Percentiles rank a stretch among this genome's conserved stretches.
phyloP scores from a whole-genome alignment of 2,329 filamentous ascomycete species.

The Dichotomopilus funicola region DNA sequence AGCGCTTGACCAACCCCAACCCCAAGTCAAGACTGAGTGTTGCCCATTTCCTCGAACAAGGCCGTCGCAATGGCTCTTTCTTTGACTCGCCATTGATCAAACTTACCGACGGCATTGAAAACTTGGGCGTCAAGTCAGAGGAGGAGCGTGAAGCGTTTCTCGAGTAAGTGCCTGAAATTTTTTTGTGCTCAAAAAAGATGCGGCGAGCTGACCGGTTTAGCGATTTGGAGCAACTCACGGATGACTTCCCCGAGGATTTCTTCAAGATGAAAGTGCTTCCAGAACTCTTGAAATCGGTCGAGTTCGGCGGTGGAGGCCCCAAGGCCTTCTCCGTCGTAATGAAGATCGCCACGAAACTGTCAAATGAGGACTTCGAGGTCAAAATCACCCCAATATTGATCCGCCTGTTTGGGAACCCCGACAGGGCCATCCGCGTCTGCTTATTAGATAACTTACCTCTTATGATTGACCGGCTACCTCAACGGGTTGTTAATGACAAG shows the following conservation, averaged over 20 bases:
- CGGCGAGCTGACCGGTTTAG: conserved; percentile 35
- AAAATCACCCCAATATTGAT: conserved; percentile 82
- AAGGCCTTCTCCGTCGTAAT: conserved; percentile 84
- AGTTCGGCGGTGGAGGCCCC: conserved; percentile 91
- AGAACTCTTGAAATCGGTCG: conserved; percentile 95
- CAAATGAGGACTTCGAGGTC: conserved; percentile 81
- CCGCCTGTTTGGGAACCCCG: conserved; percentile 81
- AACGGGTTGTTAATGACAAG: conserved; percentile 89
- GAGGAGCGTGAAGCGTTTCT: conserved; percentile 80
- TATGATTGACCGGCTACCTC: conserved; percentile 86
- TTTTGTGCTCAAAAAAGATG: neutral
- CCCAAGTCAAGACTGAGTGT: conserved; percentile 83
- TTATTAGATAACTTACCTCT: conserved; percentile 79
- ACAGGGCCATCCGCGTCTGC: conserved; percentile 85
- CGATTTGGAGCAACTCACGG: conserved; percentile 77
- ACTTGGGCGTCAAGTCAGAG: conserved; percentile 79
- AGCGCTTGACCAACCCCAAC: conserved; percentile 78
- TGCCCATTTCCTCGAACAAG: conserved; percentile 83
- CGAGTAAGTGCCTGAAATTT: conserved; percentile 39
- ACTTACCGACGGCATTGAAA: conserved; percentile 87
- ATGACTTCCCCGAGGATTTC: conserved; percentile 96
- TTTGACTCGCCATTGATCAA: conserved; percentile 92
- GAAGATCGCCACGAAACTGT: conserved; percentile 82
- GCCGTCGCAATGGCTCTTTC: conserved; percentile 72
- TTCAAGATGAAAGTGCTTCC: conserved; percentile 96